Evolutionary conservation across 345 rosid genomes (phyloP).

Genomic region (Atalantia buxifolia): DNA sequence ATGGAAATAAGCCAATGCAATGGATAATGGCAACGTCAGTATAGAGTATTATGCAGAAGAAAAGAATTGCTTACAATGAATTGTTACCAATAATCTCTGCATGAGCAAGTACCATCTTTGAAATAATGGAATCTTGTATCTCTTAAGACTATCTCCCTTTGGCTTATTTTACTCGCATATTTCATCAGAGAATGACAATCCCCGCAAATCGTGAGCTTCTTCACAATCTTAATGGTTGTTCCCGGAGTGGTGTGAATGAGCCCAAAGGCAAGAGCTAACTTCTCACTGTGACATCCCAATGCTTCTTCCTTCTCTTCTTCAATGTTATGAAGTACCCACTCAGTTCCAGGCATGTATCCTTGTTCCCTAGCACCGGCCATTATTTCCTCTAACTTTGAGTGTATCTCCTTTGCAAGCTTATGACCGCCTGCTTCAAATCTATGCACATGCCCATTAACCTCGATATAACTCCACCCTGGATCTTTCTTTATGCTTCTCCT

Average conservation of each 20-base stretch:
- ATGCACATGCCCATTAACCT: slow-evolving; percentile 44
- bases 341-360: slow-evolving; percentile 59
- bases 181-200: slow-evolving; percentile 73
- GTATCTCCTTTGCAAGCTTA: slow-evolving; percentile 34
- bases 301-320: slow-evolving; percentile 64
- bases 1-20: background rate
- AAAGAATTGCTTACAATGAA: slow-evolving; percentile 1
- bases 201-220: slow-evolving; percentile 58
- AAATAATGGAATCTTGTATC: slow-evolving; percentile 69
- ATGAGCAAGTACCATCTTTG: slow-evolving; percentile 60
- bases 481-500: slow-evolving; percentile 35
- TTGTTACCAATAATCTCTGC: slow-evolving; percentile 60
- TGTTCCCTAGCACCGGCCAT: slow-evolving; percentile 30
- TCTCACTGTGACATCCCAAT: slow-evolving; percentile 59
- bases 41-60: background rate
- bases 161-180: slow-evolving; percentile 37
- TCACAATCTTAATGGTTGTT: slow-evolving; percentile 47
- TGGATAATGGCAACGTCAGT: background rate
- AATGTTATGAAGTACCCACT: slow-evolving; percentile 58
- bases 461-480: slow-evolving; percentile 55
- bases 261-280: slow-evolving; percentile 62
- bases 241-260: slow-evolving; percentile 39
- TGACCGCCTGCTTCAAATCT: slow-evolving; percentile 50
- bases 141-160: slow-evolving; percentile 52
- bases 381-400: slow-evolving; percentile 45